Conservation (phyloP, 305 asterid species). For the Fraxinus dipetala region DNA sequence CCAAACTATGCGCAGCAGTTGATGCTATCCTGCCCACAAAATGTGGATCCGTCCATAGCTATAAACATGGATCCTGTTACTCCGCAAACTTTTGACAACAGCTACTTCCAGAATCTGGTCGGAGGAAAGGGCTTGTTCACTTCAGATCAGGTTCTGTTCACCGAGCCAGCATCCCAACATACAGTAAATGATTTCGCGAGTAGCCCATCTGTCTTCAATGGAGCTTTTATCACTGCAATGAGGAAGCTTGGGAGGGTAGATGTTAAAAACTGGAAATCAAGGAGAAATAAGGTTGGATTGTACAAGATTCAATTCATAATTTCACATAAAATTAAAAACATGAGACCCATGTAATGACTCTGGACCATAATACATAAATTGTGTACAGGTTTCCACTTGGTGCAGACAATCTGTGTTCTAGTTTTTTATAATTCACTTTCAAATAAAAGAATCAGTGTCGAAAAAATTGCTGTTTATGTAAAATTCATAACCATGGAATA, state of each 20-base stretch:
- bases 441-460: background rate
- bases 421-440: background rate
- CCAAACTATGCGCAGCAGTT: slow-evolving; percentile 54
- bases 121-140: slow-evolving; percentile 63
- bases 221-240: slow-evolving; percentile 61
- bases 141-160: slow-evolving; percentile 68
- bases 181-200: slow-evolving; percentile 54
- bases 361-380: background rate
- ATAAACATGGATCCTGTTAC: slow-evolving; percentile 57
- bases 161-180: slow-evolving; percentile 36
- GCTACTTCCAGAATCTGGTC: slow-evolving; percentile 52
- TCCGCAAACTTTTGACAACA: slow-evolving; percentile 58
- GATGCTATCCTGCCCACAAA: slow-evolving; percentile 51
- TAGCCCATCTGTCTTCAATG: slow-evolving; percentile 38
- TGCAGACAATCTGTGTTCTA: background rate
- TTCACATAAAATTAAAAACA: background rate
- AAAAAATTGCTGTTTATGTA: background rate
- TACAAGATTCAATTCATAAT: slow-evolving; percentile 41
- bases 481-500: background rate
- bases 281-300: slow-evolving; percentile 70
- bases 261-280: slow-evolving; percentile 54
- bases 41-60: slow-evolving; percentile 48
- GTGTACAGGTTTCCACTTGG: background rate
- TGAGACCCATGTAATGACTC: background rate
- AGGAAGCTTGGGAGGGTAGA: slow-evolving; percentile 66